These are phyloP conservation scores for Galeopsis tetrahit DNA, from an alignment of 257 asterid genomes.

Conservation along the genomic window DNA sequence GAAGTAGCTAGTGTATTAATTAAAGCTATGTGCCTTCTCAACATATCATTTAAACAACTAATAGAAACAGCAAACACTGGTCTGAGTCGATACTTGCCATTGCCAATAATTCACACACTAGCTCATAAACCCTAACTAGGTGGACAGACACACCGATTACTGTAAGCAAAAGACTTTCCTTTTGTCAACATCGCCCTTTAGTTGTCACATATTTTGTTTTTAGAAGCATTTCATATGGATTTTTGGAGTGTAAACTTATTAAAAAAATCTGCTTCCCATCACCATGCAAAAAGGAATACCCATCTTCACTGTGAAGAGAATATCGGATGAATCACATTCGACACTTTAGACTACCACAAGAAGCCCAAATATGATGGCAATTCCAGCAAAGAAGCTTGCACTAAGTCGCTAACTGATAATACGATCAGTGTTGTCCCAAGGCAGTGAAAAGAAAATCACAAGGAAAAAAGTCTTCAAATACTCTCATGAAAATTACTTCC, in stretches of 20 bases:
- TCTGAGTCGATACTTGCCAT: not conserved
- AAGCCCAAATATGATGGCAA: conserved; percentile 1
- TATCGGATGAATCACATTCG: no score
- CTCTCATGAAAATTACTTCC: not conserved
- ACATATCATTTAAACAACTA: conserved; percentile 2
- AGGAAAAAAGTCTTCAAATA: not conserved
- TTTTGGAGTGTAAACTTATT: not conserved
- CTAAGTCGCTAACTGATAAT: not conserved
- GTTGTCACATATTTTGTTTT: not conserved
- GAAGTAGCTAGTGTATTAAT: not conserved
- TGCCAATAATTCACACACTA: not conserved
- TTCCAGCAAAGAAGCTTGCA: not conserved
- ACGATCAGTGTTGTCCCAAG: not conserved
- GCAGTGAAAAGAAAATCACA: not conserved
- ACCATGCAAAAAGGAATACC: not conserved
- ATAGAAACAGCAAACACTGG: not conserved
- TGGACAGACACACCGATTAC: not conserved
- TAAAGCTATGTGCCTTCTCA: conserved; percentile 6
- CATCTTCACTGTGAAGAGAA: no score
- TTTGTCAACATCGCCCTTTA: not conserved
- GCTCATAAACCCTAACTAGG: not conserved
- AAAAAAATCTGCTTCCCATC: not conserved
- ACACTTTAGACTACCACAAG: not conserved
- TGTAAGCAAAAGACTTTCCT: not conserved
- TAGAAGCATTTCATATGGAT: not conserved